These are phyloP conservation scores for Podaxis rugospora DNA, from an alignment of 768 basidiomycete species.

Conservation along the genomic window DNA sequence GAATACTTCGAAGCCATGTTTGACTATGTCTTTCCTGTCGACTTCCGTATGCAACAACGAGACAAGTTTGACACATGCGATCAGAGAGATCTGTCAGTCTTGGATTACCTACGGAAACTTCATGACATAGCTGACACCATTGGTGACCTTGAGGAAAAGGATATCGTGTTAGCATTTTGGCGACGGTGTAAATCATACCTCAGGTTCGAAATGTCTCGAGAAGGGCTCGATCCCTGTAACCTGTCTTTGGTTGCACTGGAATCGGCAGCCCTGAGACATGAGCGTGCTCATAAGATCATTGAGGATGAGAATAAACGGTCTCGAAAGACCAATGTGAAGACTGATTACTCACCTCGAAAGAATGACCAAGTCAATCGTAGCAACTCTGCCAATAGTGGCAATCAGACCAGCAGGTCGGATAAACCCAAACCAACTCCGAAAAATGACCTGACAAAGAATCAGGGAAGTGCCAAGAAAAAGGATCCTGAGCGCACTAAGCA, in stretches of 20 bases:
- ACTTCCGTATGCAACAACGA: constrained; percentile 3
- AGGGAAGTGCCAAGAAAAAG: too few species aligned
- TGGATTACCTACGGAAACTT: constrained; percentile 4
- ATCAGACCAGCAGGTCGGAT: not conserved
- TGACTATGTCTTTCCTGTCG: constrained; percentile 1
- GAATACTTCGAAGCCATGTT: constrained; percentile 2
- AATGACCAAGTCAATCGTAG: not conserved
- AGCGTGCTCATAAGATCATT: not conserved
- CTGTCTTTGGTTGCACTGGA: constrained; percentile 3
- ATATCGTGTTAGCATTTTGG: constrained; percentile 6
- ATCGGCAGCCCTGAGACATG: not conserved
- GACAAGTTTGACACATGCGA: constrained; percentile 9
- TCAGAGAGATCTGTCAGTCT: not conserved
- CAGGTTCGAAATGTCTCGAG: not conserved
- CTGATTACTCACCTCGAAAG: not conserved
- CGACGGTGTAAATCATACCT: constrained; percentile 6
- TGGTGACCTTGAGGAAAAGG: constrained; percentile 1
- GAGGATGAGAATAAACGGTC: constrained; percentile 2
- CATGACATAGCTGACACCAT: constrained; percentile 1
- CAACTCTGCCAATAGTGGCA: not conserved
- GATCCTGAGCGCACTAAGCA: not conserved
- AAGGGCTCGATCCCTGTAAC: constrained; percentile 1
- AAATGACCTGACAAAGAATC: too few species aligned
- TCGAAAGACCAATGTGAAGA: not conserved
- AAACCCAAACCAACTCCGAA: not conserved